Conservation (phyloP, 1,284 basidiomycete species). For the Calocybe gambosa region DNA sequence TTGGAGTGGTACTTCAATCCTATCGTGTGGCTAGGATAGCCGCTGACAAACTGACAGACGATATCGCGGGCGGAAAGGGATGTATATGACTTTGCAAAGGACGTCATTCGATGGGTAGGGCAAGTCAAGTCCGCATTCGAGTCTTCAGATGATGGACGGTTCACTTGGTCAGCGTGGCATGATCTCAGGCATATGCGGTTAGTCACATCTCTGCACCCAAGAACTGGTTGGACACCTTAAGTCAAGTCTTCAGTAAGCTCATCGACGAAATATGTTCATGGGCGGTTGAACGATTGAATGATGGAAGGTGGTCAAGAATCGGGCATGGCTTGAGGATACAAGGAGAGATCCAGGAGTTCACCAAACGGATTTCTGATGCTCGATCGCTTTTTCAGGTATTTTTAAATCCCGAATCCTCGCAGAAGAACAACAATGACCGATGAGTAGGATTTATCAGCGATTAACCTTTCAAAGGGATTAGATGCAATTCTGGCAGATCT, state of each 20-base stretch:
- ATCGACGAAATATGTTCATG: constrained; percentile 15
- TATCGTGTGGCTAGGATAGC: neutral
- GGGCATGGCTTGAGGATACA: constrained; percentile 3
- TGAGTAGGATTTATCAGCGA: constrained; percentile 6
- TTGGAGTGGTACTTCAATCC: neutral
- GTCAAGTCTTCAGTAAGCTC: constrained; percentile 4
- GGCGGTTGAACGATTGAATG: constrained; percentile 12
- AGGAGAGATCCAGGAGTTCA: constrained; percentile 10
- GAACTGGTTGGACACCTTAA: neutral
- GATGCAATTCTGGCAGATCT: constrained; percentile 2
- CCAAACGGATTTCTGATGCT: constrained; percentile 7
- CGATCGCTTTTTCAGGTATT: constrained; percentile 10
- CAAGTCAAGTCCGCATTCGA: constrained; percentile 9
- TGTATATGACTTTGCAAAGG: neutral
- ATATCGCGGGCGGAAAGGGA: neutral
- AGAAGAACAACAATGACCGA: neutral
- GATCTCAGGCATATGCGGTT: constrained; percentile 2
- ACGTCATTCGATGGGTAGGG: neutral
- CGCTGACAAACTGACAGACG: neutral
- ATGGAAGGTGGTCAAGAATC: neutral
- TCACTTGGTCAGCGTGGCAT: constrained; percentile 10
- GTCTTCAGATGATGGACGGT: neutral
- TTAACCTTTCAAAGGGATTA: constrained; percentile 9
- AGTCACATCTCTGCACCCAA: neutral
- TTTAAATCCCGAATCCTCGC: neutral